Evolutionary conservation across 1,284 basidiomycete genomes (phyloP).

Genomic region (Wolfiporia cocos): DNA sequence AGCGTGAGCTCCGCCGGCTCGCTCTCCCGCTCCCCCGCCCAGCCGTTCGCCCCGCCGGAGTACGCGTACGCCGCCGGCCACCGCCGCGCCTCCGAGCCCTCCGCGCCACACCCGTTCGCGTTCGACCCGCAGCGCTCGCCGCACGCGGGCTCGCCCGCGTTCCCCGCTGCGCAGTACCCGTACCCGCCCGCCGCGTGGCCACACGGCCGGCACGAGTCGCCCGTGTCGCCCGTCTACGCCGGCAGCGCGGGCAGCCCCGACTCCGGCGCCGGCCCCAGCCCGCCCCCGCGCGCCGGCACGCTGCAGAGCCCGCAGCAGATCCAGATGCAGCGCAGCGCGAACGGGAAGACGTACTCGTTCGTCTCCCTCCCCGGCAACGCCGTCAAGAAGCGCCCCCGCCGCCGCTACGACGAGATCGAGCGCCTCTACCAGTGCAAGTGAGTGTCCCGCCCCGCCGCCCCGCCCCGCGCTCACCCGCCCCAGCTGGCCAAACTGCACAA

Average conservation of each 20-base stretch:
- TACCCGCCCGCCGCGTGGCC: conserved; percentile 4
- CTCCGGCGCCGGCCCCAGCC: conserved; percentile 6
- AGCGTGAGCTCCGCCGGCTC: conserved; percentile 1
- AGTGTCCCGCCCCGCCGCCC: conserved; percentile 6
- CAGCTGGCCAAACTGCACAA: conserved; percentile 75
- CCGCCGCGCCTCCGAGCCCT: conserved; percentile 10
- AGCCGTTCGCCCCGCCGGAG: neutral
- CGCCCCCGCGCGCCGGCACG: neutral
- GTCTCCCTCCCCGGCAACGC: conserved; percentile 73
- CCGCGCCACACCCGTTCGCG: conserved; percentile 12
- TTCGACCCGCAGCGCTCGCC: neutral
- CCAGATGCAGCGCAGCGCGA: conserved; percentile 16
- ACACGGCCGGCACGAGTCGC: conserved; percentile 10
- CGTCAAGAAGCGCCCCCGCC: conserved; percentile 76
- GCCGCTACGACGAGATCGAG: conserved; percentile 89
- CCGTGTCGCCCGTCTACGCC: conserved; percentile 18
- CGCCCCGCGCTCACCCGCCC: neutral
- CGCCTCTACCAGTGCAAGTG: conserved; percentile 75
- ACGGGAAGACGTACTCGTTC: conserved; percentile 73
- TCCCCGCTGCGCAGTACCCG: conserved; percentile 11
- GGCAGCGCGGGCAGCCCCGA: conserved; percentile 17
- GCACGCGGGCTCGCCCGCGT: neutral
- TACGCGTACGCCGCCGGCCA: conserved; percentile 3
- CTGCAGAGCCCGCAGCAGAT: neutral
- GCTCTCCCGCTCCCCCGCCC: neutral